phyloP scores from a whole-genome alignment of 1,284 basidiomycete species.

The Volvariella volvacea region DNA sequence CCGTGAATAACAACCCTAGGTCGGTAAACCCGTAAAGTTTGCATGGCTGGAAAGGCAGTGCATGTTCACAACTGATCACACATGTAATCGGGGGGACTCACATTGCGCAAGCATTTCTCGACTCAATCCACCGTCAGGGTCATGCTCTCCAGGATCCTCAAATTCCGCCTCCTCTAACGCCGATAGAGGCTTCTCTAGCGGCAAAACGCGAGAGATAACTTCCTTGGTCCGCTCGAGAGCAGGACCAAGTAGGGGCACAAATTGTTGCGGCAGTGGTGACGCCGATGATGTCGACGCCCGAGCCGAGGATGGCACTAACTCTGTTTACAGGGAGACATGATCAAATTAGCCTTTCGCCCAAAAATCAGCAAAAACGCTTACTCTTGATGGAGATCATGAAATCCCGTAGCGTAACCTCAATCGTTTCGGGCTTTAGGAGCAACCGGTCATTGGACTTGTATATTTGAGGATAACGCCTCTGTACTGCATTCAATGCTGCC shows the following conservation, averaged over 20 bases:
- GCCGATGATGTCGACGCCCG: conserved; percentile 85
- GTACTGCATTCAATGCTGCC: conserved; percentile 94
- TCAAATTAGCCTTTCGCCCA: conserved; percentile 1
- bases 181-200: conserved; percentile 66
- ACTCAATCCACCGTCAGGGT: conserved; percentile 23
- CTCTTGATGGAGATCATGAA: conserved; percentile 98
- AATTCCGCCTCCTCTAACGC: conserved; percentile 94
- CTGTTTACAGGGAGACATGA: conserved; percentile 30
- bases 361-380: conserved; percentile 31
- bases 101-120: conserved; percentile 64
- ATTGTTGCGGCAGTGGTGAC: conserved; percentile 78
- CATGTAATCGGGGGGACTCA: conserved; percentile 28
- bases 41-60: conserved; percentile 63
- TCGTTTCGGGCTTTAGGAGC: conserved; percentile 80
- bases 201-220: conserved; percentile 66
- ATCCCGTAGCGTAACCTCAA: conserved; percentile 83
- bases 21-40: conserved; percentile 85
- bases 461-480: conserved; percentile 95
- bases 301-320: conserved; percentile 91
- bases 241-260: conserved; percentile 73
- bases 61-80: conserved; percentile 10
- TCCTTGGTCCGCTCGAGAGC: conserved; percentile 68
- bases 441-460: conserved; percentile 90
- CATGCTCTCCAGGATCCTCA: conserved; percentile 67
- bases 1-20: conserved; percentile 89